phyloP scores from a whole-genome alignment of 2,329 filamentous ascomycete species.

The Beauveria sp. region DNA sequence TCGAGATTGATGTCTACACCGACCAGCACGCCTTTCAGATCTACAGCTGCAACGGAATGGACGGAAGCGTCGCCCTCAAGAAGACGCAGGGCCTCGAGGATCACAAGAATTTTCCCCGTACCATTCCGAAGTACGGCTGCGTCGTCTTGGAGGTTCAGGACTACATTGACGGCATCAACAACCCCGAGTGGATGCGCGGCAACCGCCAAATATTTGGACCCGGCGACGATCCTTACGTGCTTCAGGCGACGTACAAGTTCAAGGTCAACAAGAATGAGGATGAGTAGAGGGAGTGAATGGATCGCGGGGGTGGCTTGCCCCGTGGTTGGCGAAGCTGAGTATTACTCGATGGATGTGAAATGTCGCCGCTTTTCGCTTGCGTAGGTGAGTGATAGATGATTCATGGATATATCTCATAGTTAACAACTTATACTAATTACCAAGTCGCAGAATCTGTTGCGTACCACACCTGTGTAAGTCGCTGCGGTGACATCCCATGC shows the following conservation, averaged over 20 bases:
- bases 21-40: slow-evolving; percentile 87
- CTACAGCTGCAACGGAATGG: slow-evolving; percentile 73
- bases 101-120: slow-evolving; percentile 46
- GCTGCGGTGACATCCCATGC: background rate
- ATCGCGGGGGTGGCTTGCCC: background rate
- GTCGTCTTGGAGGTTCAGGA: slow-evolving; percentile 88
- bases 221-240: slow-evolving; percentile 51
- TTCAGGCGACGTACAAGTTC: slow-evolving; percentile 55
- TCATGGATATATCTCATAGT: background rate
- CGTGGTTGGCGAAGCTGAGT: background rate
- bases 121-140: slow-evolving; percentile 71
- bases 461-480: background rate
- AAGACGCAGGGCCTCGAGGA: slow-evolving; percentile 58
- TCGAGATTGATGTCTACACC: slow-evolving; percentile 70
- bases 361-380: background rate
- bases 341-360: background rate
- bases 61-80: slow-evolving; percentile 65
- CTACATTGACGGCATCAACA: slow-evolving; percentile 90
- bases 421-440: background rate
- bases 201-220: slow-evolving; percentile 53
- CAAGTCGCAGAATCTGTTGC: background rate
- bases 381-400: background rate
- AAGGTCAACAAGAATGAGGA: slow-evolving; percentile 33
- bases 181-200: slow-evolving; percentile 74
- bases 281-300: background rate